These are phyloP conservation scores for Pyrus hybrid DNA, from an alignment of 331 rosid species.

Conservation along the genomic window DNA sequence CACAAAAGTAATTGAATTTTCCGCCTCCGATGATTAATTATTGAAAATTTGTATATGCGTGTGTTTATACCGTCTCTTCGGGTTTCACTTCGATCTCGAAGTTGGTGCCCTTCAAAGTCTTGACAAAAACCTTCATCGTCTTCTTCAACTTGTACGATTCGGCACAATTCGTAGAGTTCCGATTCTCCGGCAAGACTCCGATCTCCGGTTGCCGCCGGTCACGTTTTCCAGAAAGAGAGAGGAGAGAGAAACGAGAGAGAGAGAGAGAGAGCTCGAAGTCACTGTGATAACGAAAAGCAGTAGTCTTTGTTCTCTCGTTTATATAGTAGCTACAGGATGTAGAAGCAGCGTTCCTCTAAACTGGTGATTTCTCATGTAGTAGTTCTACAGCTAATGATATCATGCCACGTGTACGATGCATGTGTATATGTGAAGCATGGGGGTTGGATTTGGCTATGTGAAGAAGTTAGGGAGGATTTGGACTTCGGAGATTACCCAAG, in stretches of 20 bases:
- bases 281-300: background rate
- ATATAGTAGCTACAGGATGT: background rate
- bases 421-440: too few species aligned
- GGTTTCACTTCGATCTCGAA: slow-evolving; percentile 59
- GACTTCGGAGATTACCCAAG: background rate
- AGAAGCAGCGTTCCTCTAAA: background rate
- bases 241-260: background rate
- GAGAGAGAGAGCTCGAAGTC: background rate
- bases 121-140: slow-evolving; percentile 65
- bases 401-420: background rate
- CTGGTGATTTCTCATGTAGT: background rate
- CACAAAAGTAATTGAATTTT: background rate
- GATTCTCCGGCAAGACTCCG: slow-evolving; percentile 7
- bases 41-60: background rate
- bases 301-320: background rate
- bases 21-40: background rate
- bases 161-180: background rate
- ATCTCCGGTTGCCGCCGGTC: slow-evolving; percentile 12
- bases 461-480: background rate
- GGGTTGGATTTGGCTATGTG: background rate
- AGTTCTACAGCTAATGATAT: background rate
- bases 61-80: slow-evolving; percentile 35
- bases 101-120: slow-evolving; percentile 66
- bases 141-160: slow-evolving; percentile 22
- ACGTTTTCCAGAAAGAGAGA: background rate